phyloP scores from a whole-genome alignment of 768 basidiomycete species.

The Sutorius australiensis region DNA sequence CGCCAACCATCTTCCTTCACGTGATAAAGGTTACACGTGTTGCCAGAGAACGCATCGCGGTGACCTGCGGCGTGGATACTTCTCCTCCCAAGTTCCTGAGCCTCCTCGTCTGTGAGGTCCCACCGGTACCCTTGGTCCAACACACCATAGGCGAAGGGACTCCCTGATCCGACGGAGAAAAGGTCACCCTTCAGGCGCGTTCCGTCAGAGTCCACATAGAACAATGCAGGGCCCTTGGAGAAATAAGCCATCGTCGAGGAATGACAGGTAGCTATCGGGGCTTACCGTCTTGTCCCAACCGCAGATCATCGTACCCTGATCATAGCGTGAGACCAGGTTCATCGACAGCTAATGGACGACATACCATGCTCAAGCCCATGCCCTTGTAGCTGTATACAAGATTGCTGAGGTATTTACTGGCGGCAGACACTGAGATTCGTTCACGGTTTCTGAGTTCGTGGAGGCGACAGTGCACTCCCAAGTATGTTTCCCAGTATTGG shows the following conservation, averaged over 20 bases:
- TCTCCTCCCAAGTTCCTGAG: conserved; percentile 87
- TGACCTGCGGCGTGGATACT: conserved; percentile 97
- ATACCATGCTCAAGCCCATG: conserved; percentile 98
- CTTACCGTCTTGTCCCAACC: conserved; percentile 98
- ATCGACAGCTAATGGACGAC: conserved; percentile 23
- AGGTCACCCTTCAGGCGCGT: conserved; percentile 92
- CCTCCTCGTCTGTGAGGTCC: conserved; percentile 91
- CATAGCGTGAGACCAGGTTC: conserved; percentile 1
- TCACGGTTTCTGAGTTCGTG: conserved; percentile 96
- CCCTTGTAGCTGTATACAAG: conserved; percentile 98
- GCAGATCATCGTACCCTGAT: conserved; percentile 97
- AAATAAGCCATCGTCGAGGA: conserved; percentile 9
- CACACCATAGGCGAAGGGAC: conserved; percentile 98
- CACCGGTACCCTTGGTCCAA: conserved; percentile 93
- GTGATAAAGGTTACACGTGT: conserved; percentile 93
- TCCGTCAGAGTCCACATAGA: conserved; percentile 98
- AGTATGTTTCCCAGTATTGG: conserved; percentile 98
- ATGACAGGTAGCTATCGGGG: conserved; percentile 4
- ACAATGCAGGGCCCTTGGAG: conserved; percentile 80
- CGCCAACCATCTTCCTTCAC: conserved; percentile 94
- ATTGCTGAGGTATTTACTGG: conserved; percentile 95
- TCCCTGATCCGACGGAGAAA: conserved; percentile 99
- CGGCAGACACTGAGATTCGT: conserved; percentile 98
- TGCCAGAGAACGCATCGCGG: conserved; percentile 94
- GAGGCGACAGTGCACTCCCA: conserved; percentile 95